Percentiles rank a stretch among this genome's conserved stretches.
Conservation (phyloP, 129 eudicot species). For the Silybum marianum region DNA sequence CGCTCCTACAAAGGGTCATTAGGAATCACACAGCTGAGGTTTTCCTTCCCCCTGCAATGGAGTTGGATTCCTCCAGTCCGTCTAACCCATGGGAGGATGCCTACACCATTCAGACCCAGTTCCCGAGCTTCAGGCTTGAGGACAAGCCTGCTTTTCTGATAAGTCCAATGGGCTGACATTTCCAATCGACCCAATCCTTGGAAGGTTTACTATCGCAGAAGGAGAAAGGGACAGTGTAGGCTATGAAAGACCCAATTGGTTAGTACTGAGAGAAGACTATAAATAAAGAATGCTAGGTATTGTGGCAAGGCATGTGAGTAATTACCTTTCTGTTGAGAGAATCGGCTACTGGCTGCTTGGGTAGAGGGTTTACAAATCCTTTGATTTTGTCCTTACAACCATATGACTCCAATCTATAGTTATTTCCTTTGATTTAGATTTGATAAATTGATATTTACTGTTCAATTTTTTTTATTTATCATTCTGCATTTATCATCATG, state of each 20-base stretch:
- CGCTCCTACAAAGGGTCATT: background rate
- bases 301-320: background rate
- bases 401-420: background rate
- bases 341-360: background rate
- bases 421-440: background rate
- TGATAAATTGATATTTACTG: background rate
- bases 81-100: background rate
- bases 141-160: background rate
- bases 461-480: background rate
- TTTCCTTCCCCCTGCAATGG: background rate
- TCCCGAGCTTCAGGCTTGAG: background rate
- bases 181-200: too few relatives aligned
- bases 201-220: too few relatives aligned
- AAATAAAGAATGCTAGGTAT: background rate
- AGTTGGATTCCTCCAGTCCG: background rate
- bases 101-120: background rate
- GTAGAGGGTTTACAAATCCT: background rate
- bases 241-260: background rate
- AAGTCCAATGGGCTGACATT: too few relatives aligned
- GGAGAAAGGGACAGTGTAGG: too few relatives aligned
- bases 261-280: background rate
- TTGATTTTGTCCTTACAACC: background rate
- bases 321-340: background rate
- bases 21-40: too few relatives aligned
- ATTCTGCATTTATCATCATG: background rate